phyloP scores from a whole-genome alignment of 2,329 filamentous ascomycete species.

The Phyllosticta citrichinensis region DNA sequence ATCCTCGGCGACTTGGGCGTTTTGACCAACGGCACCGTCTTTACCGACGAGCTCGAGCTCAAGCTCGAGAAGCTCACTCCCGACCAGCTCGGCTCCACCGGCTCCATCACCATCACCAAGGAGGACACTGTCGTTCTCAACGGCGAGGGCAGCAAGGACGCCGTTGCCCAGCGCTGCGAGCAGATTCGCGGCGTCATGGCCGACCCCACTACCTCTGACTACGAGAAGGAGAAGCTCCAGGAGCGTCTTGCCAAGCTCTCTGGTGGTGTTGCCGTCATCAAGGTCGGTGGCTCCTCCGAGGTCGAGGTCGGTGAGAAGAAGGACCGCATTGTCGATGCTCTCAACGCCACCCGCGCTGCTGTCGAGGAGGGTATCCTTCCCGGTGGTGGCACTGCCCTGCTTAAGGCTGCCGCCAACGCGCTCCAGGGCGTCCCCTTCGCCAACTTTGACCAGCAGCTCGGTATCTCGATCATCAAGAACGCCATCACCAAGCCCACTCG shows the following conservation, averaged over 20 bases:
- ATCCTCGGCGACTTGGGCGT: slow-evolving; percentile 95
- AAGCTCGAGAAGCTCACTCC: slow-evolving; percentile 97
- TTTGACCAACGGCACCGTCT: slow-evolving; percentile 93
- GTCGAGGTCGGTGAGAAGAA: slow-evolving; percentile 99
- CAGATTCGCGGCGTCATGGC: slow-evolving; percentile 96
- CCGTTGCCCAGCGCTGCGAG: slow-evolving; percentile 90
- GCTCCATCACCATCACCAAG: slow-evolving; percentile 99
- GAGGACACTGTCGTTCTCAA: slow-evolving; percentile 99
- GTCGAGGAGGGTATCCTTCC: slow-evolving; percentile 98
- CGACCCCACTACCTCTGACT: slow-evolving; percentile 90
- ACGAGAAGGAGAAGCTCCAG: slow-evolving; percentile 99
- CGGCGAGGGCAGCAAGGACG: slow-evolving; percentile 90
- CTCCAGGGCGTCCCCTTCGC: slow-evolving; percentile 70
- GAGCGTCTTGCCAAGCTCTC: slow-evolving; percentile 99
- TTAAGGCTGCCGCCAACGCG: slow-evolving; percentile 91
- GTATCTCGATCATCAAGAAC: slow-evolving; percentile 94
- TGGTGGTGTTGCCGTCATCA: slow-evolving; percentile 97
- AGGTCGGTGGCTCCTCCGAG: slow-evolving; percentile 94
- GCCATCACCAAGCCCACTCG: slow-evolving; percentile 93
- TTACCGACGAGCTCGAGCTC: slow-evolving; percentile 95
- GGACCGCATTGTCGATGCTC: slow-evolving; percentile 95
- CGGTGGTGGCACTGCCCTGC: slow-evolving; percentile 92
- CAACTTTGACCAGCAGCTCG: slow-evolving; percentile 99
- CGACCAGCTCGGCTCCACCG: slow-evolving; percentile 93
- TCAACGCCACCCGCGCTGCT: slow-evolving; percentile 95